A percentile compares a stretch with the other conserved stretches of the same genome.
These are phyloP conservation scores for Pseudogymnoascus sp. DNA, from an alignment of 2,329 filamentous ascomycete species.

Conservation along the genomic window DNA sequence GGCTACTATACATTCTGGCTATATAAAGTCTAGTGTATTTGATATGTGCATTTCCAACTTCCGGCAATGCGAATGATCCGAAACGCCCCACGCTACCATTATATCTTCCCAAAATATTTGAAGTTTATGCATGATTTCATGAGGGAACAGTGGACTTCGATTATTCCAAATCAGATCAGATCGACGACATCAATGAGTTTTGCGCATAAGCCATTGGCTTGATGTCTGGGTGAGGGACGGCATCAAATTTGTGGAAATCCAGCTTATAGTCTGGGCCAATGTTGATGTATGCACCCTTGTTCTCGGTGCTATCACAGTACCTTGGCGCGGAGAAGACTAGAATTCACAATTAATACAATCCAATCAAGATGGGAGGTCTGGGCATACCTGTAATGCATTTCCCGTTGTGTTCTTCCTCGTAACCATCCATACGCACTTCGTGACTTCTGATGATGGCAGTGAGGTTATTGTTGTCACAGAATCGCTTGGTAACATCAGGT, in stretches of 20 bases:
- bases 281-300: constrained; percentile 98
- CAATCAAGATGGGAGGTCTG: neutral
- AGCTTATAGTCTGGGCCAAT: constrained; percentile 87
- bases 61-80: constrained; percentile 5
- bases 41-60: constrained; percentile 5
- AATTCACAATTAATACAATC: constrained; percentile 25
- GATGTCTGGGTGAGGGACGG: constrained; percentile 91
- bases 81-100: constrained; percentile 5
- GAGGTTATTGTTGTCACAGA: constrained; percentile 92
- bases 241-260: constrained; percentile 86
- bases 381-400: constrained; percentile 77
- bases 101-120: constrained; percentile 5
- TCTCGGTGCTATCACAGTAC: constrained; percentile 97
- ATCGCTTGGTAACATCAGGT: constrained; percentile 88
- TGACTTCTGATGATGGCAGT: constrained; percentile 95
- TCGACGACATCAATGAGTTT: constrained; percentile 66
- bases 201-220: constrained; percentile 91
- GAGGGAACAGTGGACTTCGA: constrained; percentile 1
- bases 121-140: constrained; percentile 7
- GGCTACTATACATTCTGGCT: constrained; percentile 7
- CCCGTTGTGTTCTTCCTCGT: constrained; percentile 94
- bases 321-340: constrained; percentile 91
- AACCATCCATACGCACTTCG: constrained; percentile 98
- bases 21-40: constrained; percentile 7
- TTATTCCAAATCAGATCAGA: constrained; percentile 48